phyloP scores from a whole-genome alignment of 2,329 filamentous ascomycete genomes.

The Cryphonectria carpinicola region DNA sequence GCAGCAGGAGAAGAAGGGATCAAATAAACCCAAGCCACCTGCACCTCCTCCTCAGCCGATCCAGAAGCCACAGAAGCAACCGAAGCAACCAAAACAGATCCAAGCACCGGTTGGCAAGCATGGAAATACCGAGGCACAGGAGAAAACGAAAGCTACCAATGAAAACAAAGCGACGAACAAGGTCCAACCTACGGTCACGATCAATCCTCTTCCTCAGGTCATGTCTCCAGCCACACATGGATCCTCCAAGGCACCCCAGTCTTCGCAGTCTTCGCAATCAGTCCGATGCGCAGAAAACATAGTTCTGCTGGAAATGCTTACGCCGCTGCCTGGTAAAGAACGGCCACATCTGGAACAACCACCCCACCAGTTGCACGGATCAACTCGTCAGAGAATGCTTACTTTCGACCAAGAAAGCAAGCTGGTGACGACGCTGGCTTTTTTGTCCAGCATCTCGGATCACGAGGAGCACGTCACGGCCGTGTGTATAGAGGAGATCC shows the following conservation, averaged over 20 bases:
- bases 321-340: not conserved
- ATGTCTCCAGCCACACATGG: not conserved
- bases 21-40: not conserved
- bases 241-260: not conserved
- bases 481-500: conserved; percentile 20
- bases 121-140: not conserved
- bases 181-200: not conserved
- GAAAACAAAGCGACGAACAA: not conserved
- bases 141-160: too few relatives aligned
- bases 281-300: conserved; percentile 20
- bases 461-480: conserved; percentile 12
- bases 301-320: conserved; percentile 13
- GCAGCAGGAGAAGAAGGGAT: not conserved
- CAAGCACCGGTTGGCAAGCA: not conserved
- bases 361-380: too few relatives aligned
- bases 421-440: conserved; percentile 17
- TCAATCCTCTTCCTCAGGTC: not conserved
- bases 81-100: not conserved
- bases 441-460: conserved; percentile 18
- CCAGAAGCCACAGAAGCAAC: not conserved
- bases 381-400: not conserved
- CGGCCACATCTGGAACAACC: not conserved
- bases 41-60: not conserved
- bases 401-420: conserved; percentile 17
- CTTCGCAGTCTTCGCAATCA: not conserved